Evolutionary conservation across 2,329 filamentous ascomycete species (phyloP).

Genomic region (Coniochaeta sp.): DNA sequence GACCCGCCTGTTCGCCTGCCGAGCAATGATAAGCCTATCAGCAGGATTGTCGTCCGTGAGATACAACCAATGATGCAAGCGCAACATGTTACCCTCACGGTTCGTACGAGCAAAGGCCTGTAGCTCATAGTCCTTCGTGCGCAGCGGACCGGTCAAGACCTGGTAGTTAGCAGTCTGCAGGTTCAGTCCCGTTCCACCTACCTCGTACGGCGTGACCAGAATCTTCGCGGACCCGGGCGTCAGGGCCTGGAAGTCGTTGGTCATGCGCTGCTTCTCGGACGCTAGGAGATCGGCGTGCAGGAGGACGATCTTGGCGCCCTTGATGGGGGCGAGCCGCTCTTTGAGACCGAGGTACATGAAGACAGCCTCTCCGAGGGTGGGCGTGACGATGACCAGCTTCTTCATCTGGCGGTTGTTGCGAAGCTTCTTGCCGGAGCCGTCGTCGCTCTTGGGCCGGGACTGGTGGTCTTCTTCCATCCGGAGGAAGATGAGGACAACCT

Average conservation of each 20-base stretch:
- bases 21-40: slow-evolving; percentile 12
- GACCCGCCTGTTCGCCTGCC: slow-evolving; percentile 10
- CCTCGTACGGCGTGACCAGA: not conserved
- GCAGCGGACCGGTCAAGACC: not conserved
- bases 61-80: slow-evolving; percentile 12
- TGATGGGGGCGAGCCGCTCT: slow-evolving; percentile 4
- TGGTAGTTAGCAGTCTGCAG: slow-evolving; percentile 1
- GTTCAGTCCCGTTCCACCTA: slow-evolving; percentile 1
- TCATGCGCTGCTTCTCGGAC: slow-evolving; percentile 9
- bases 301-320: slow-evolving; percentile 4
- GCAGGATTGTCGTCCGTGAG: slow-evolving; percentile 13
- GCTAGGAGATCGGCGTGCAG: slow-evolving; percentile 11
- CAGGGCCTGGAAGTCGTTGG: slow-evolving; percentile 15
- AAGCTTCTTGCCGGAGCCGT: not conserved
- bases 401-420: slow-evolving; percentile 5
- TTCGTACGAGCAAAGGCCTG: slow-evolving; percentile 2
- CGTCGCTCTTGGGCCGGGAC: slow-evolving; percentile 4
- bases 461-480: slow-evolving; percentile 9
- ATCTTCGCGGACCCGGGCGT: slow-evolving; percentile 12
- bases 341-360: slow-evolving; percentile 13
- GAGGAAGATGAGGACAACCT: slow-evolving; percentile 9
- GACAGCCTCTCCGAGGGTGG: slow-evolving; percentile 13
- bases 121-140: slow-evolving; percentile 2
- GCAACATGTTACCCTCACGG: slow-evolving; percentile 4
- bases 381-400: slow-evolving; percentile 15